Base-by-base conservation (phyloP, 495 filamentous ascomycete genomes). In the Stereocaulon alpinum region DNA sequence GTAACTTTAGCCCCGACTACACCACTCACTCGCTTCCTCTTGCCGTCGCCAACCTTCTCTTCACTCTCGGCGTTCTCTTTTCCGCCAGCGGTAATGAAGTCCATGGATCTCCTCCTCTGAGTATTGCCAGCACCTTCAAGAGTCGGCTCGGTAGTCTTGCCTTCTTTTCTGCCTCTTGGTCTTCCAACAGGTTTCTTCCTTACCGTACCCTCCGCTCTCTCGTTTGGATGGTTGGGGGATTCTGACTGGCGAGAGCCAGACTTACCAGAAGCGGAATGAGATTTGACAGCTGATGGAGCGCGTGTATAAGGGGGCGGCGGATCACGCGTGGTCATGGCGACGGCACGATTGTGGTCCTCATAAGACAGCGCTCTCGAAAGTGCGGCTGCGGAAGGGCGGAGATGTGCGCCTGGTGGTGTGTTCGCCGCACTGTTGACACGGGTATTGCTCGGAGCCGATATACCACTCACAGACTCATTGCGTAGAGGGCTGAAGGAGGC, bases 91-190 rank as follows among this genome's bases (percentile, higher is more conserved):
- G 32, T 47, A 40, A 53, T 45, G 40, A 52, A 58, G 17, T 30
- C 40, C 40, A 61, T 55, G 32, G 54, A 48, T 44, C 43, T 27
- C 56, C 42, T 63, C 60, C 54, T 63, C 61, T 40, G 55, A 27
- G 9, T 49, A 45, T 51, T 60, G 62, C 37, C 22, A 17, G 27
- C 17, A 22, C 42, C 32, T 32, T 47, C 48, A 11, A 42, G 42
- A 53, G 48, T 59, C 32, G 40, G 27, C 15, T 61, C 62, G 45
- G 47, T 57, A 24, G 29, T 65, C 49, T 63, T 37, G 6, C 64
- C 59, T 60, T 76, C 76, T 58, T 78, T 78, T 49, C 70, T 73
- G 56, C 75, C 64, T 60, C 73, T 77, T 50, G 77, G 59, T 37
- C 71, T 66, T 17, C 60, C 66, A 52, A 65, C 70, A 6, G 76